These are phyloP conservation scores for Flueggea neowawraea DNA, from an alignment of 441 rosid species.

Conservation along the genomic window DNA sequence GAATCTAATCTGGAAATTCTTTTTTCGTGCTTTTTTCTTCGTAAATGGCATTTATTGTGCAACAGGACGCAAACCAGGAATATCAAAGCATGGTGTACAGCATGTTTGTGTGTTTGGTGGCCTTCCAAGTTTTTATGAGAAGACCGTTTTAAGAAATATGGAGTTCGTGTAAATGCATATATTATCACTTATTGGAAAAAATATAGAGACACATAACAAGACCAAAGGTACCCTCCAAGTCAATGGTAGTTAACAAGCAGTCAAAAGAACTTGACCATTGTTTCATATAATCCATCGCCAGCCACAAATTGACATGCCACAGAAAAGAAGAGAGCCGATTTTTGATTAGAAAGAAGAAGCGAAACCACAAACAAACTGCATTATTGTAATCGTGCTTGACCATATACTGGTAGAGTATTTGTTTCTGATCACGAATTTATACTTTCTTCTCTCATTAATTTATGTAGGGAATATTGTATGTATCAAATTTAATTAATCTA, in stretches of 20 bases:
- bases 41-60: conserved; percentile 33
- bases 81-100: conserved; percentile 57
- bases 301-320: neutral
- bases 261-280: conserved; percentile 13
- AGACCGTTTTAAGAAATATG: conserved; percentile 39
- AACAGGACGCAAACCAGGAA: conserved; percentile 69
- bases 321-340: too few relatives aligned
- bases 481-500: too few relatives aligned
- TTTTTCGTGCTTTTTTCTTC: conserved; percentile 11
- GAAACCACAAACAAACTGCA: too few relatives aligned
- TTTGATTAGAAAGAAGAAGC: too few relatives aligned
- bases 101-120: conserved; percentile 66
- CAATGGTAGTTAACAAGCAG: conserved; percentile 11
- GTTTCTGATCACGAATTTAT: too few relatives aligned
- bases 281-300: conserved; percentile 4
- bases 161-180: conserved; percentile 17
- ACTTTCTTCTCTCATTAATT: too few relatives aligned
- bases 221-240: neutral
- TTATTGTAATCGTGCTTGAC: too few relatives aligned
- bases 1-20: conserved; percentile 9
- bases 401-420: too few relatives aligned
- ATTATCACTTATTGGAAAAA: neutral
- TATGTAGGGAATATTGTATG: too few relatives aligned
- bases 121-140: conserved; percentile 60
- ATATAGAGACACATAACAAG: conserved; percentile 3